Conservation (phyloP, 306 rosid species). For the Cicer chorassanicum region DNA sequence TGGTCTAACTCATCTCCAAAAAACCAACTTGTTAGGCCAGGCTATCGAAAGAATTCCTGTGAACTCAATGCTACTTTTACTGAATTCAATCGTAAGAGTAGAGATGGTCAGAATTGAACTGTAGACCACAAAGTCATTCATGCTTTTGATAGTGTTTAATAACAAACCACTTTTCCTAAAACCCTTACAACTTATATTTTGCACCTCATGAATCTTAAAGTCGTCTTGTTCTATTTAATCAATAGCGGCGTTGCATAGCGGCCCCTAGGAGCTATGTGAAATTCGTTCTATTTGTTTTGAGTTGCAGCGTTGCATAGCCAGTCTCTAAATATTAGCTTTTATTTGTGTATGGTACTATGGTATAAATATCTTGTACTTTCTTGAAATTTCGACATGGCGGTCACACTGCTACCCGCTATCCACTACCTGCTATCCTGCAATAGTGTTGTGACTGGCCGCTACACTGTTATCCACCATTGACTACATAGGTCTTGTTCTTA, state of each 20-base stretch:
- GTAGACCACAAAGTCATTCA: neutral
- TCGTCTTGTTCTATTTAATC: neutral
- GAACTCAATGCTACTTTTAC: neutral
- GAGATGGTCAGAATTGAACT: neutral
- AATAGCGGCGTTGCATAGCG: too few relatives aligned
- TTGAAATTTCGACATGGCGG: neutral
- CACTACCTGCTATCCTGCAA: too few relatives aligned
- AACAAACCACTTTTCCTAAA: neutral
- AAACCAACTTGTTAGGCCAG: too few relatives aligned
- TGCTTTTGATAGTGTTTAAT: too few relatives aligned
- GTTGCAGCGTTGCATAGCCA: too few relatives aligned
- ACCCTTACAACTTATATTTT: neutral
- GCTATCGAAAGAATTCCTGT: too few relatives aligned
- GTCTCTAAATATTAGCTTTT: too few relatives aligned
- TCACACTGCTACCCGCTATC: neutral
- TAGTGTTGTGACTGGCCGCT: too few relatives aligned
- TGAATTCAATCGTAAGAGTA: constrained; percentile 4
- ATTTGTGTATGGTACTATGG: neutral
- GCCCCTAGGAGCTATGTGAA: too few relatives aligned
- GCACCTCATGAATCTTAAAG: neutral
- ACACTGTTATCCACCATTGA: neutral
- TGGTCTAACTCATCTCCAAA: too few relatives aligned
- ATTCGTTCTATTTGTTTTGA: too few relatives aligned
- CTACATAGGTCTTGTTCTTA: constrained; percentile 2
- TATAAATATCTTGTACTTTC: neutral